phyloP scores from a whole-genome alignment of 2,329 filamentous ascomycete genomes.

The Neonectria neomacrospora region DNA sequence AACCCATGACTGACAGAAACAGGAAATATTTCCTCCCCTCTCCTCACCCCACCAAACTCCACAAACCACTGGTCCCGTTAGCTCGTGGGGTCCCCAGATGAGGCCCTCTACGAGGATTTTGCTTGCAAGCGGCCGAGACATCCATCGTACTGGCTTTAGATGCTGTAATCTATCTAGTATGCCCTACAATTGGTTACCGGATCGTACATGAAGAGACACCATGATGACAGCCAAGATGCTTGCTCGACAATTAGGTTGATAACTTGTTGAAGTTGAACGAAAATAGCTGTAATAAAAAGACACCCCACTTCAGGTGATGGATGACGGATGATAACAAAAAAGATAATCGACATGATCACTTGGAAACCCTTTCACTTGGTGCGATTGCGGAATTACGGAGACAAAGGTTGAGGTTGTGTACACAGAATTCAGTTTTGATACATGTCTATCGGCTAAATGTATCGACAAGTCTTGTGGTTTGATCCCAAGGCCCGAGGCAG shows the following conservation, averaged over 20 bases:
- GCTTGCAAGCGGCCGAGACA: not conserved
- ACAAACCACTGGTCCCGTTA: too few species aligned
- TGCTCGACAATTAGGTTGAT: conserved; percentile 31
- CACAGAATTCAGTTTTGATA: too few species aligned
- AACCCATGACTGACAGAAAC: not conserved
- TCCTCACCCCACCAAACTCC: not conserved
- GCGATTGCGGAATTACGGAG: not conserved
- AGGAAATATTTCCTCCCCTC: not conserved
- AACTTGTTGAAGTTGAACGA: conserved; percentile 32
- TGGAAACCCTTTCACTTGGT: not conserved
- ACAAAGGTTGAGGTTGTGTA: too few species aligned
- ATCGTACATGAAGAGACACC: too few species aligned
- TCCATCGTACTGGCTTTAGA: not conserved
- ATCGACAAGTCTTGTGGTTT: not conserved
- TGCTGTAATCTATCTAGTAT: not conserved
- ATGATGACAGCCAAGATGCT: not conserved
- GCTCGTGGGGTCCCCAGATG: not conserved
- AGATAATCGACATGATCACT: not conserved
- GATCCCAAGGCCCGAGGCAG: not conserved
- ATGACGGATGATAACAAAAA: too few species aligned
- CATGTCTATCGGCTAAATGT: not conserved
- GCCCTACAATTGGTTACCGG: too few species aligned
- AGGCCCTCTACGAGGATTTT: not conserved
- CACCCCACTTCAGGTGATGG: too few species aligned
- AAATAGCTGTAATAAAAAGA: too few species aligned